A percentile compares a stretch with the other conserved stretches of the same genome.
Conservation (phyloP, 2,329 filamentous ascomycete species). For the Verticillium albo-atrum region DNA sequence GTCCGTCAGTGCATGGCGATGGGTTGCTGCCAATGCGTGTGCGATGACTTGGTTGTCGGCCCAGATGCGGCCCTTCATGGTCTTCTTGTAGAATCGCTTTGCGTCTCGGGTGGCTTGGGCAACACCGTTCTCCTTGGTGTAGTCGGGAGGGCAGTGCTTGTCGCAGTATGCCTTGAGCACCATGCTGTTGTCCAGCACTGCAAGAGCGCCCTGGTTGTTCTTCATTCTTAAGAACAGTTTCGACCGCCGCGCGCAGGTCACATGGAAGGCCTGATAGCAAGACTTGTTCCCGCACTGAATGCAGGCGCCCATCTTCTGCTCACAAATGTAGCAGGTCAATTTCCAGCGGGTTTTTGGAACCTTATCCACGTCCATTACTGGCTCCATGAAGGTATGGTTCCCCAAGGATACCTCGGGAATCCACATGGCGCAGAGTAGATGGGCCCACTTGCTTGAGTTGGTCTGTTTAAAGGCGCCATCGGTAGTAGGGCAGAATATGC, state of each 20-base stretch:
- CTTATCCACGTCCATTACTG: constrained; percentile 96
- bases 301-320: constrained; percentile 95
- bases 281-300: constrained; percentile 98
- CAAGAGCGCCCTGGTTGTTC: constrained; percentile 73
- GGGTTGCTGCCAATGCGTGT: constrained; percentile 71
- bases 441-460: constrained; percentile 92
- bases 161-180: constrained; percentile 94
- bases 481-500: constrained; percentile 97
- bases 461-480: constrained; percentile 99
- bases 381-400: constrained; percentile 97
- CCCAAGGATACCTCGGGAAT: constrained; percentile 95
- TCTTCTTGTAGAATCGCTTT: constrained; percentile 82
- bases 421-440: constrained; percentile 96
- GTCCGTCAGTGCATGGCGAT: constrained; percentile 58
- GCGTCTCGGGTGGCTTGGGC: constrained; percentile 75
- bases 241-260: constrained; percentile 87
- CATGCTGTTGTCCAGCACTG: constrained; percentile 72
- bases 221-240: constrained; percentile 96
- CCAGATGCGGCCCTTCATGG: constrained; percentile 88
- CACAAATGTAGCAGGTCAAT: constrained; percentile 91
- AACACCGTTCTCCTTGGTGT: constrained; percentile 81
- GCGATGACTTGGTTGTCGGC: constrained; percentile 85
- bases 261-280: constrained; percentile 95
- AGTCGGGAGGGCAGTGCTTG: constrained; percentile 87
- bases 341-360: constrained; percentile 94